Conservation (phyloP, 768 basidiomycete species). For the Pulveroboletus sp. region DNA sequence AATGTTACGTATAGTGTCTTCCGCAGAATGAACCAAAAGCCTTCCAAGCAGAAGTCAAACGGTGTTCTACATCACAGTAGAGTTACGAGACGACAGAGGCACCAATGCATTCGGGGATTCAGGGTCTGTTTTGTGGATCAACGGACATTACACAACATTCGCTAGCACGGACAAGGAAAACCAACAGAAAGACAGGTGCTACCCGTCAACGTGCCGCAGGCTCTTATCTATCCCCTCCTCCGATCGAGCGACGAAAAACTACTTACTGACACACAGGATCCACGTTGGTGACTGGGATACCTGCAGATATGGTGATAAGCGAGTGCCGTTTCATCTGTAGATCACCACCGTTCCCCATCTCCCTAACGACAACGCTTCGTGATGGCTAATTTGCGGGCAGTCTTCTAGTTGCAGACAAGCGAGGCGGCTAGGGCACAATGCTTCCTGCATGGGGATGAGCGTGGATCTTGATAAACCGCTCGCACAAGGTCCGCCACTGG, state of each 20-base stretch:
- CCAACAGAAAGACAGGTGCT: conserved; percentile 6
- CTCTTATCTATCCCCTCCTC: background rate
- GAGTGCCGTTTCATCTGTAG: conserved; percentile 7
- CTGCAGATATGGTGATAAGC: background rate
- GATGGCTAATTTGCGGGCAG: conserved; percentile 36
- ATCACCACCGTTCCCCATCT: conserved; percentile 33
- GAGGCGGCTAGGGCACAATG: conserved; percentile 32
- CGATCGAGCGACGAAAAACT: conserved; percentile 3
- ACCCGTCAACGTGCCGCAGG: conserved; percentile 10
- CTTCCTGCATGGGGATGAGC: conserved; percentile 36
- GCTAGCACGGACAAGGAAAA: background rate
- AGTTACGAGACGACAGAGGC: conserved; percentile 11
- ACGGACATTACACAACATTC: conserved; percentile 23
- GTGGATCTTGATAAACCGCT: conserved; percentile 27
- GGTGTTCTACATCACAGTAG: conserved; percentile 1
- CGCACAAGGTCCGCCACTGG: conserved; percentile 11
- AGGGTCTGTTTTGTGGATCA: conserved; percentile 13
- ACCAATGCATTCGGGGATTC: background rate
- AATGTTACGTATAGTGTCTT: too few relatives aligned
- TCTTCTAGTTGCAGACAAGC: conserved; percentile 40
- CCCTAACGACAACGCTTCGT: conserved; percentile 36
- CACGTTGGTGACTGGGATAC: conserved; percentile 10
- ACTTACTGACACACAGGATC: conserved; percentile 15
- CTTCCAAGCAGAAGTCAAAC: background rate
- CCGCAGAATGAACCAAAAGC: background rate